These are phyloP conservation scores for Periconia macrospinosa DNA, from an alignment of 2,329 filamentous ascomycete species.

Conservation along the genomic window DNA sequence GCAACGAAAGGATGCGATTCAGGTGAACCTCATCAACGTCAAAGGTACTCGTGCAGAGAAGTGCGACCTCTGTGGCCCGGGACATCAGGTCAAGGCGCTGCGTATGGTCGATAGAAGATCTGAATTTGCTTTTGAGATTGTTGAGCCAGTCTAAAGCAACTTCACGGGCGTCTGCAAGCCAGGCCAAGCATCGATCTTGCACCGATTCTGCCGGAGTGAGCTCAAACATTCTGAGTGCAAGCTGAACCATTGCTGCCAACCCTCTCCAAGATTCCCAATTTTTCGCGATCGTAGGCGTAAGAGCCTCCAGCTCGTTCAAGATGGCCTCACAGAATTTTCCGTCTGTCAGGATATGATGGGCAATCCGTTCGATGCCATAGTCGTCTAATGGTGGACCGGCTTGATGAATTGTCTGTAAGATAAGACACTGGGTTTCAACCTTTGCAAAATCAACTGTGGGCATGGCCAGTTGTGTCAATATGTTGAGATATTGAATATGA, in stretches of 20 bases:
- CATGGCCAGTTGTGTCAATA: slow-evolving; percentile 54
- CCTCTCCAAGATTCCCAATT: slow-evolving; percentile 47
- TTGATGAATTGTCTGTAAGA: slow-evolving; percentile 56
- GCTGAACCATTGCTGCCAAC: slow-evolving; percentile 43
- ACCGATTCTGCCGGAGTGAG: slow-evolving; percentile 32
- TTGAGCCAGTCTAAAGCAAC: slow-evolving; percentile 47
- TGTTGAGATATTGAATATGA: slow-evolving; percentile 59
- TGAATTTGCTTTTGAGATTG: slow-evolving; percentile 32
- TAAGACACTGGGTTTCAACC: slow-evolving; percentile 49
- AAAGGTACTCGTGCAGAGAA: slow-evolving; percentile 49
- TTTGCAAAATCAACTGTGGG: slow-evolving; percentile 56
- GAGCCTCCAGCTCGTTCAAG: slow-evolving; percentile 17
- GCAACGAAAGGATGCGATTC: slow-evolving; percentile 21
- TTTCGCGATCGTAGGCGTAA: slow-evolving; percentile 12
- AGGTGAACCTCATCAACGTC: slow-evolving; percentile 43
- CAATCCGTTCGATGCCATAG: slow-evolving; percentile 24
- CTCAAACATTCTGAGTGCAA: slow-evolving; percentile 50
- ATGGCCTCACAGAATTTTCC: slow-evolving; percentile 32
- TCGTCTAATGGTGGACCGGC: slow-evolving; percentile 41
- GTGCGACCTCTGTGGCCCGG: slow-evolving; percentile 42
- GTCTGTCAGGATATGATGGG: slow-evolving; percentile 44
- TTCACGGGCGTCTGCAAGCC: slow-evolving; percentile 36
- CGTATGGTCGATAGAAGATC: slow-evolving; percentile 20
- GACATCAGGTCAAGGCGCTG: slow-evolving; percentile 32
- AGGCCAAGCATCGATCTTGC: slow-evolving; percentile 25